Percentiles rank a stretch among this genome's conserved stretches.
phyloP scores from a whole-genome alignment of 75 land plant genomes.

The Picea sitchensis region DNA sequence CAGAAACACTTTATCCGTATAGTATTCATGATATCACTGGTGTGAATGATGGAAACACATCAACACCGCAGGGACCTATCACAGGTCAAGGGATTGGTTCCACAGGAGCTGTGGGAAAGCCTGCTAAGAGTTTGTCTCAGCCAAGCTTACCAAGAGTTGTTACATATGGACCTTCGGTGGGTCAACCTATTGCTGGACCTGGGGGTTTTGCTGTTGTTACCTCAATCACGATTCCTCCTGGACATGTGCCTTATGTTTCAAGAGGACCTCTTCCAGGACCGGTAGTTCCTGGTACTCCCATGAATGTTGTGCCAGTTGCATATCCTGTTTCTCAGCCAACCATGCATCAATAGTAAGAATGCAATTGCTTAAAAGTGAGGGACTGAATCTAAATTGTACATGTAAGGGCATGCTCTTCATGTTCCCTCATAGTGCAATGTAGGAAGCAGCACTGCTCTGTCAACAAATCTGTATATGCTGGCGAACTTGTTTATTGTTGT shows the following conservation, averaged over 20 bases:
- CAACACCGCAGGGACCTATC: conserved; percentile 69
- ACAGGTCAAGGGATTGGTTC: conserved; percentile 61
- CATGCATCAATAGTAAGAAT: conserved; percentile 32
- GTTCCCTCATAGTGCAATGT: background rate
- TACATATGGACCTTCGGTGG: conserved; percentile 47
- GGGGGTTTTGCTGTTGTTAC: conserved; percentile 73
- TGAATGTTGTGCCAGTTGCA: conserved; percentile 40
- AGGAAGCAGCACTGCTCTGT: background rate
- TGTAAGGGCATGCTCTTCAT: background rate
- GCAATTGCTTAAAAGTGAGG: background rate
- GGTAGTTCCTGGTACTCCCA: conserved; percentile 56
- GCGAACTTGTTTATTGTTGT: background rate
- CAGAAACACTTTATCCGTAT: conserved; percentile 93
- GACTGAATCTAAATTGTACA: conserved; percentile 1
- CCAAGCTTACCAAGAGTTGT: conserved; percentile 27
- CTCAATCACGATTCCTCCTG: conserved; percentile 31
- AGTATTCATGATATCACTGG: conserved; percentile 97
- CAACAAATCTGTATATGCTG: background rate
- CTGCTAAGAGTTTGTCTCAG: conserved; percentile 30
- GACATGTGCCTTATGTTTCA: conserved; percentile 40
- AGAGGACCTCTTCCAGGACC: conserved; percentile 45
- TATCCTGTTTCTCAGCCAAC: conserved; percentile 54
- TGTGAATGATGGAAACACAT: conserved; percentile 46
- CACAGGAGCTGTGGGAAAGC: conserved; percentile 33
- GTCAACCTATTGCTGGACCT: conserved; percentile 62